A percentile compares a stretch with the other conserved stretches of the same genome.
Conservation (phyloP, 2,329 filamentous ascomycete species). For the Colletotrichum cuscutae region DNA sequence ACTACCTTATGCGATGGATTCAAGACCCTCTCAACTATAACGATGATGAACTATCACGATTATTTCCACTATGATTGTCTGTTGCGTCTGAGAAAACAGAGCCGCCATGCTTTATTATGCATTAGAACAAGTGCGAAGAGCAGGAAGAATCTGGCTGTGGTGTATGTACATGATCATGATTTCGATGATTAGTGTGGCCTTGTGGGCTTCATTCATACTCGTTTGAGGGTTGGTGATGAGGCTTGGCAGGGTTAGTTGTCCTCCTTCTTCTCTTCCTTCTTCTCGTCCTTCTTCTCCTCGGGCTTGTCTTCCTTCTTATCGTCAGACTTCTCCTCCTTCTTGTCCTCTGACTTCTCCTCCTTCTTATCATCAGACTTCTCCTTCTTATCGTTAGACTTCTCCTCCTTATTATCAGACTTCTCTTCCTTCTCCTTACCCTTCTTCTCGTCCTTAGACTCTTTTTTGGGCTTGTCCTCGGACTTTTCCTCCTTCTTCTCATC, state of each 20-base stretch:
- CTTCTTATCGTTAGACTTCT: constrained; percentile 39
- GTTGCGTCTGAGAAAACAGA: too few species aligned
- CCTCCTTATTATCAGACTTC: constrained; percentile 29
- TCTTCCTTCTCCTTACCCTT: constrained; percentile 22
- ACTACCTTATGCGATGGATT: background rate
- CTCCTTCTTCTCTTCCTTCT: constrained; percentile 36
- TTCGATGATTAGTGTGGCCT: background rate
- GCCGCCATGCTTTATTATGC: background rate
- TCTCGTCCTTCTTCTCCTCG: constrained; percentile 15
- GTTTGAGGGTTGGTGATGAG: constrained; percentile 16
- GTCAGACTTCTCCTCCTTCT: constrained; percentile 33
- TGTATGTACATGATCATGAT: background rate
- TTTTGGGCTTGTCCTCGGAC: constrained; percentile 36
- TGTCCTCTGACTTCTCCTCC: constrained; percentile 14
- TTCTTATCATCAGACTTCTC: constrained; percentile 41
- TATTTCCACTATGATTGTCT: too few species aligned
- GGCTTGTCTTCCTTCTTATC: background rate
- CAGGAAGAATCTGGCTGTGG: background rate
- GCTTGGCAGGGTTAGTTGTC: background rate
- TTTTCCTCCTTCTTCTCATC: constrained; percentile 22
- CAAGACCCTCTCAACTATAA: background rate
- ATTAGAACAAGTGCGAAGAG: background rate
- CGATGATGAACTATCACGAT: background rate
- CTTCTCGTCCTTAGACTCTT: constrained; percentile 36
- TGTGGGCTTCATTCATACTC: constrained; percentile 36